Conservation (phyloP, 176 grass and related monocot genomes). For the Raddia guianensis region DNA sequence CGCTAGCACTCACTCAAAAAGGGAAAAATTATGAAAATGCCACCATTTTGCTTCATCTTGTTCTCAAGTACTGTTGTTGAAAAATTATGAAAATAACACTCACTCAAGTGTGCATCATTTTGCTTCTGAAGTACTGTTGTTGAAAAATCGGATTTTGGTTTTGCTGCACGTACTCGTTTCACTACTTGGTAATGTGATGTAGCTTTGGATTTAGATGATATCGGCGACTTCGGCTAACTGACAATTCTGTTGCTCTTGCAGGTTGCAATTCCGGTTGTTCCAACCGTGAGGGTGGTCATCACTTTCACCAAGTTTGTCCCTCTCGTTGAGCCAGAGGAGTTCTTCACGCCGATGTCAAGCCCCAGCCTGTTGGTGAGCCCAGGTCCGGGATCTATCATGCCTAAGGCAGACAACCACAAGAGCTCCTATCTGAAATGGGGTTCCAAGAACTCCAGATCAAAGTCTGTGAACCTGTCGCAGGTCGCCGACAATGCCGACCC, state of each 20-base stretch:
- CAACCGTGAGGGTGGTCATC: slow-evolving; percentile 84
- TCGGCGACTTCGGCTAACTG: slow-evolving; percentile 5
- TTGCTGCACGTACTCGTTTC: background rate
- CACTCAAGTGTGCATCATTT: slow-evolving; percentile 2
- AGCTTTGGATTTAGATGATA: background rate
- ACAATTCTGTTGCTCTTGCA: slow-evolving; percentile 31
- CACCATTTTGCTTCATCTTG: too few species aligned
- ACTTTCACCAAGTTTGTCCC: slow-evolving; percentile 93
- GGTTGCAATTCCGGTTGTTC: slow-evolving; percentile 95
- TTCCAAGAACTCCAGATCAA: slow-evolving; percentile 63
- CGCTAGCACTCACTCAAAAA: background rate
- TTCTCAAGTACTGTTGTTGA: too few species aligned
- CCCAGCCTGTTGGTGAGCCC: slow-evolving; percentile 79
- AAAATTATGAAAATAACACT: too few species aligned
- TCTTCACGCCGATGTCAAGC: slow-evolving; percentile 97
- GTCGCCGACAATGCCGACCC: slow-evolving; percentile 69
- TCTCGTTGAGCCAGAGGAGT: slow-evolving; percentile 80
- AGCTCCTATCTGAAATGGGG: slow-evolving; percentile 70
- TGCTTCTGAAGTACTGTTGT: background rate
- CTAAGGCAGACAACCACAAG: slow-evolving; percentile 58
- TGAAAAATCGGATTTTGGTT: slow-evolving; percentile 1
- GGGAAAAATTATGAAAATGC: too few species aligned
- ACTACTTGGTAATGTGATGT: background rate
- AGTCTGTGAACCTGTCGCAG: slow-evolving; percentile 74
- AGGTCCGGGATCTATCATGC: slow-evolving; percentile 52